Percentiles rank a stretch among this genome's conserved stretches.
Conservation (phyloP, 2,329 filamentous ascomycete species). For the Chalara sp. region DNA sequence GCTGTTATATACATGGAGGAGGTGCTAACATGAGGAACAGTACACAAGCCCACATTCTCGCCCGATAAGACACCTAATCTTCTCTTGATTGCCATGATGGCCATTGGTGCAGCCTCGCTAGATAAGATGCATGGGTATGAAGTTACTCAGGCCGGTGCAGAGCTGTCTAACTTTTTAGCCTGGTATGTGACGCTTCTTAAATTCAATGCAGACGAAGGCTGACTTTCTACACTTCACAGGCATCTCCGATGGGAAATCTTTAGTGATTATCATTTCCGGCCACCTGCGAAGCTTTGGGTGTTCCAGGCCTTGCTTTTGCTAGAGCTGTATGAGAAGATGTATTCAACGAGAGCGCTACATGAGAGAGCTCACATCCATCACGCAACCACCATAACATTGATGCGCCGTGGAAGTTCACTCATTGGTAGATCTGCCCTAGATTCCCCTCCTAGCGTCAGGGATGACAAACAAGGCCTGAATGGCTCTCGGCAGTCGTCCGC, state of each 20-base stretch:
- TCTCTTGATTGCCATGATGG: conserved; percentile 81
- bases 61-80: conserved; percentile 81
- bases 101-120: conserved; percentile 83
- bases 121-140: conserved; percentile 74
- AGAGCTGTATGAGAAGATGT: conserved; percentile 97
- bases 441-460: conserved; percentile 67
- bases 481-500: conserved; percentile 55
- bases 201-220: background rate
- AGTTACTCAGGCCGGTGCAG: conserved; percentile 68
- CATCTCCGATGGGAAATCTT: conserved; percentile 93
- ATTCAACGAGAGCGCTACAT: conserved; percentile 83
- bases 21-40: conserved; percentile 17
- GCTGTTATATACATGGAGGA: background rate
- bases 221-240: conserved; percentile 24
- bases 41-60: conserved; percentile 90
- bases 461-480: conserved; percentile 33
- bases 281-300: conserved; percentile 91
- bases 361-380: conserved; percentile 96
- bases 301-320: conserved; percentile 87
- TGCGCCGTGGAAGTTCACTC: conserved; percentile 87
- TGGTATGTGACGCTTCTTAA: conserved; percentile 39
- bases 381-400: conserved; percentile 87
- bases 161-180: conserved; percentile 82
- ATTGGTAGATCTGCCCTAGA: conserved; percentile 81
- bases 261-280: conserved; percentile 81